Conservation (phyloP, 2,329 filamentous ascomycete genomes). For the Colletotrichum shisoi region DNA sequence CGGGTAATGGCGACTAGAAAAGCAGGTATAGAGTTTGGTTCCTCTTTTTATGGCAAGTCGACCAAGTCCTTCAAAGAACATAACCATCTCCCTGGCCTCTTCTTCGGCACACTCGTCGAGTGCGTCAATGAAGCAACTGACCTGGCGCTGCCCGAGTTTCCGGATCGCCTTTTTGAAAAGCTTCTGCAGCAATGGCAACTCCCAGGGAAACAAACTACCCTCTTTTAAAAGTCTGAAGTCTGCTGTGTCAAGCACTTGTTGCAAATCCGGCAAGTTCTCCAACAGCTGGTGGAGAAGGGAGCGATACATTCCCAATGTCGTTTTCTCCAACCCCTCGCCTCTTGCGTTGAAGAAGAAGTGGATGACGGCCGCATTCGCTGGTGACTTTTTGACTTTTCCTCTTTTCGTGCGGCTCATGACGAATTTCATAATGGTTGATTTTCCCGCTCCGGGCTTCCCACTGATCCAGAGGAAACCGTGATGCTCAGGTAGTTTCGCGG, state of each 20-base stretch:
- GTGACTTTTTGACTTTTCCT: conserved; percentile 23
- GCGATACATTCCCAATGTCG: conserved; percentile 30
- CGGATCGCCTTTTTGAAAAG: conserved; percentile 7
- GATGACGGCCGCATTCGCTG: conserved; percentile 19
- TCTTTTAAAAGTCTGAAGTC: too few species aligned
- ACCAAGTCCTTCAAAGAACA: conserved; percentile 51
- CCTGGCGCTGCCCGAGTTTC: conserved; percentile 18
- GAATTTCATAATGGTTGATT: conserved; percentile 59
- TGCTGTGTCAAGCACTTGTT: not conserved
- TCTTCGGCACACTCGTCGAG: conserved; percentile 59
- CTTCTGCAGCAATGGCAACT: not conserved
- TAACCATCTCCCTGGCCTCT: conserved; percentile 54
- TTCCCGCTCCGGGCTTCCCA: conserved; percentile 56
- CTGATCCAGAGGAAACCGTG: conserved; percentile 57
- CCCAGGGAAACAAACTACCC: not conserved
- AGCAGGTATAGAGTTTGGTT: conserved; percentile 48
- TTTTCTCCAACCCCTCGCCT: conserved; percentile 32
- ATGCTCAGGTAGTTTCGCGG: conserved; percentile 40
- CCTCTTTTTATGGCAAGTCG: conserved; percentile 35
- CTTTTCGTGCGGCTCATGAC: conserved; percentile 24
- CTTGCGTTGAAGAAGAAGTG: conserved; percentile 39
- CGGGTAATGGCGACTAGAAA: conserved; percentile 60
- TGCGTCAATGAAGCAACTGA: conserved; percentile 52
- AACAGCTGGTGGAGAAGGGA: conserved; percentile 35
- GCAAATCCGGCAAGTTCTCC: not conserved